Evolutionary conservation across 2,329 filamentous ascomycete genomes (phyloP), one percentile per base, ranked within the genome.

Genomic region (Coniochaeta ligniaria): DNA sequence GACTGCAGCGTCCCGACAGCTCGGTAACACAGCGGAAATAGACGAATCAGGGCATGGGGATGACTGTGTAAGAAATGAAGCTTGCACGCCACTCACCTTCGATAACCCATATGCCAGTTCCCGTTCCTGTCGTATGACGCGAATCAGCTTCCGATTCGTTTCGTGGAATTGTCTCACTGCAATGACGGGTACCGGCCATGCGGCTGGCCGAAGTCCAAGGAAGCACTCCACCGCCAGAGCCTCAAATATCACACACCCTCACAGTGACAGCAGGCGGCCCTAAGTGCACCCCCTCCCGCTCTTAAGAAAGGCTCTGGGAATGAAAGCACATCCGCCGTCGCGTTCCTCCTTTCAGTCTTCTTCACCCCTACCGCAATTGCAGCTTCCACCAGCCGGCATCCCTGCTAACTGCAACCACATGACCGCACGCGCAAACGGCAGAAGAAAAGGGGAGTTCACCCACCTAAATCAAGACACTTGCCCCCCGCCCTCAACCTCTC

Each of bases 21-120:
- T 31, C 31, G 47, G 47, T 52, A 52, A 22, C 45, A 57, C 17
- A 50, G 50, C 38, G 36, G 35, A 58, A 52, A 36, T 20, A 50
- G 24, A 52, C 60, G 60, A 61, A 66, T 61, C 63, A 59, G 28
- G 54, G 22, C 41, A 20, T 33, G 24, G 20, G 60, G 43, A 26
- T 50, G 60, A 60, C 28, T 38, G 60, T 8, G 38, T n/a, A 24
- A 31, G 26, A 31, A 52, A 31, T 45, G 55, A 62, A 62, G 63
- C 16, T 20, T 63, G 58, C 36, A 66, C 41, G 57, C 22, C 54
- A 74, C 80, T 73, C 69, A 81, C 80, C 67, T 63, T 82, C 76
- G 54, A 81, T 74, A 52, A 75, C 77, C 80, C 80, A 83, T 61
- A 76, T 77, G 2, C 80, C 80, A 11, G 79, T 82, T 12, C 80